Base-by-base conservation (phyloP, 1,284 basidiomycete genomes). In the Entoloma clypeatum region DNA sequence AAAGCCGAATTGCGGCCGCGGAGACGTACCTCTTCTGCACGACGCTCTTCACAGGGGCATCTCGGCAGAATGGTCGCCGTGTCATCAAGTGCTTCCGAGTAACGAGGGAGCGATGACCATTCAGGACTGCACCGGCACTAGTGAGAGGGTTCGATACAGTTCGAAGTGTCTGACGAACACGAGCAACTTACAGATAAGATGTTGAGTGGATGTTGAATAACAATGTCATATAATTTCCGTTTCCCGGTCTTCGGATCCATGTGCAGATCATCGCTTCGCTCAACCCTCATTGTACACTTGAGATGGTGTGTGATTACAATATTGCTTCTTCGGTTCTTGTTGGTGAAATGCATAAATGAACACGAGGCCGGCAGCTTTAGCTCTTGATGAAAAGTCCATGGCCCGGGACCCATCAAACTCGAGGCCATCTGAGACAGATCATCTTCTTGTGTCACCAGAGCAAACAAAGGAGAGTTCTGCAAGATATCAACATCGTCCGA, bases 171-270 rank as follows among this genome's bases (percentile, higher is more conserved):
- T 41, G 28, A 16, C n/a, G 16, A 11, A 8, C n/a, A 19, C 43
- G 37, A 17, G 43, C 38, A 29, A 65, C 85, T 68, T 45, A 90
- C 88, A 6, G 87, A 88, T 39, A 91, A 73, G 42, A 92, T 79
- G 42, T 84, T 78, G 19, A 93, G 72, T 0, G 90, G 89, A 0
- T 79, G 79, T 55, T 91, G 88, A 42, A 98, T 82, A 36, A 93
- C 84, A 53, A 98, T 92, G 63, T 97, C 94, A 63, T 88, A 93
- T 56, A 87, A 63, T 62, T 91, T 92, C 48, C 79, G 72, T 58
- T 77, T 84, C 28, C 85, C 76, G 3, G 71, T 79, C 60, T 80
- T 83, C 10, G 74, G 54, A 53, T 91, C 88, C 5, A 86, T 39
- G 22, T 73, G 69, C 18, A 64, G 49, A 52, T 82, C 80, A 54